Evolutionary conservation across 371 early-diverging fungal species (phyloP).

Genomic region (Chytridium lagenaria): DNA sequence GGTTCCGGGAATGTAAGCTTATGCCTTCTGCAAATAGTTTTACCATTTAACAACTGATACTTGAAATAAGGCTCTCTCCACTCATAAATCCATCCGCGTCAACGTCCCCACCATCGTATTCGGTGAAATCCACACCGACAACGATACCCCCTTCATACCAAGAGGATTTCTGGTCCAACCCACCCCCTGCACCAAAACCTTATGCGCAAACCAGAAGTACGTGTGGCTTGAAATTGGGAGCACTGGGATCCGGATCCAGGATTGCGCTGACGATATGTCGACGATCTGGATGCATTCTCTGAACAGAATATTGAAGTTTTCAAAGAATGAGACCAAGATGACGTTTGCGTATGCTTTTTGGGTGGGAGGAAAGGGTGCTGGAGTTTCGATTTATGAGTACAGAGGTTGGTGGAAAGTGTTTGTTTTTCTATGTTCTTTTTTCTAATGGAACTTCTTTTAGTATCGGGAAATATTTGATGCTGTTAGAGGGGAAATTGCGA

Average conservation of each 20-base stretch:
- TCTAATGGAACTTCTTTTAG: neutral
- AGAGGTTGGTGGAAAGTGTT: neutral
- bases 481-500: neutral
- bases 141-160: neutral
- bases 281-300: neutral
- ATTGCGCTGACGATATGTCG: neutral
- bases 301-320: slow-evolving; percentile 4
- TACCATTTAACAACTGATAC: neutral
- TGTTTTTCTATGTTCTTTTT: neutral
- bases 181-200: neutral
- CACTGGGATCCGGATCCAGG: slow-evolving; percentile 2
- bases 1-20: neutral
- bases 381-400: neutral
- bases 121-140: neutral
- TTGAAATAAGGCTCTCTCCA: neutral
- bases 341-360: slow-evolving; percentile 13
- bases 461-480: slow-evolving; percentile 1
- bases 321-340: slow-evolving; percentile 10
- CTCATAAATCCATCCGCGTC: neutral
- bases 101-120: neutral
- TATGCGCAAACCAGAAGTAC: slow-evolving; percentile 2
- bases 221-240: neutral
- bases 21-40: too few species aligned
- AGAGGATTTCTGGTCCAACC: slow-evolving; percentile 13
- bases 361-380: neutral